These are phyloP conservation scores for Diaporthe ilicicola DNA, from an alignment of 2,329 filamentous ascomycete genomes.

Conservation along the genomic window DNA sequence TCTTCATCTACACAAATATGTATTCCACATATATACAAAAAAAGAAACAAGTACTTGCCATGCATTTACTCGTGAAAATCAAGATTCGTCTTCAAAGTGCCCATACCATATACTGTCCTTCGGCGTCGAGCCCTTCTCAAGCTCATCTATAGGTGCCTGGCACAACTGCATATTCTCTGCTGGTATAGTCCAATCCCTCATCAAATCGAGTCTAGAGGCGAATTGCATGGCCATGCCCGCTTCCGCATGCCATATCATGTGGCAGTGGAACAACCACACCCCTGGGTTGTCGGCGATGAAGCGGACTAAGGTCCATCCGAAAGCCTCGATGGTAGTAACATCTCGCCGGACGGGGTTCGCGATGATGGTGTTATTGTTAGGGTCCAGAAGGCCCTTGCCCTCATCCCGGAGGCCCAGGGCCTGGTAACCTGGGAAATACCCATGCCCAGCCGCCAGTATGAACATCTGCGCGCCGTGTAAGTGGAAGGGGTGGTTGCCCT, in stretches of 20 bases:
- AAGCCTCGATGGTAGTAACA: constrained; percentile 53
- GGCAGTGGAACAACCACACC: constrained; percentile 51
- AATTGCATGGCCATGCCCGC: constrained; percentile 51
- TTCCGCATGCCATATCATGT: constrained; percentile 49
- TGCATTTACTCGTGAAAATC: constrained; percentile 14
- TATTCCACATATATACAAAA: not conserved
- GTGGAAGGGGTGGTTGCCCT: constrained; percentile 72
- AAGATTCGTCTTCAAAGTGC: constrained; percentile 39
- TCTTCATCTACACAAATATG: not conserved
- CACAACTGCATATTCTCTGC: constrained; percentile 56
- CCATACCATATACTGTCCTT: constrained; percentile 55
- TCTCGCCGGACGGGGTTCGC: constrained; percentile 58
- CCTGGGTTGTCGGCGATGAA: constrained; percentile 61
- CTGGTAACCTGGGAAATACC: constrained; percentile 58
- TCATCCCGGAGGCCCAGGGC: constrained; percentile 43
- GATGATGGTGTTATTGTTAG: constrained; percentile 44
- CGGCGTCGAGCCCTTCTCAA: constrained; percentile 58
- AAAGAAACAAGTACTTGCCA: constrained; percentile 1
- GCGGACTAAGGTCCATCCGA: constrained; percentile 58
- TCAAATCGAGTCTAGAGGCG: constrained; percentile 54
- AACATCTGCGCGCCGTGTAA: constrained; percentile 71
- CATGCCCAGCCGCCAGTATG: constrained; percentile 68
- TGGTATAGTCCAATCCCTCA: constrained; percentile 54
- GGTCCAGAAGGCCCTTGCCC: constrained; percentile 46
- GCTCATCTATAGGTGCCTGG: constrained; percentile 48